These are phyloP conservation scores for Ogataea populi-albae DNA, from an alignment of 805 yeast species.

Conservation along the genomic window DNA sequence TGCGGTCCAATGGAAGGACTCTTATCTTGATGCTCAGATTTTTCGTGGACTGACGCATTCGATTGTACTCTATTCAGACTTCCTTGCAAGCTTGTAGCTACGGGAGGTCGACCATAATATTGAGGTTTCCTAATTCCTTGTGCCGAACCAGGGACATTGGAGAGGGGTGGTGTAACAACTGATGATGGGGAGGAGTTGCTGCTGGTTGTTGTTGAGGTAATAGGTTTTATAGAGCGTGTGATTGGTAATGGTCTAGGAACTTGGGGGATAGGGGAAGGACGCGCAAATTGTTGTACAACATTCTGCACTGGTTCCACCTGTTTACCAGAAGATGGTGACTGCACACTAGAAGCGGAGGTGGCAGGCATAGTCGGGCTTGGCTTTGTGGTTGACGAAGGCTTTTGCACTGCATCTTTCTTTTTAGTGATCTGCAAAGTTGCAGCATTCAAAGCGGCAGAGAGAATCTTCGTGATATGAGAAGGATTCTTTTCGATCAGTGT, in stretches of 20 bases:
- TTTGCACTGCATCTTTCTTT: conserved; percentile 36
- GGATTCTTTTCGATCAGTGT: conserved; percentile 80
- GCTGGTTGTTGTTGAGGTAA: conserved; percentile 10
- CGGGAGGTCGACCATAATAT: conserved; percentile 25
- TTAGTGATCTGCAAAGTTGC: conserved; percentile 63
- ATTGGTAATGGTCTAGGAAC: conserved; percentile 16
- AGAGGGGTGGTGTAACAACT: conserved; percentile 15
- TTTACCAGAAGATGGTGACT: conserved; percentile 1
- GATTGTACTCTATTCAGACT: background rate
- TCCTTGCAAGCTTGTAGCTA: conserved; percentile 5
- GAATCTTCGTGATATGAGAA: conserved; percentile 70
- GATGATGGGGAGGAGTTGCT: conserved; percentile 3
- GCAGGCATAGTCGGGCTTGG: conserved; percentile 18
- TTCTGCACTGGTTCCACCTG: too few relatives aligned
- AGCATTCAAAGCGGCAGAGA: conserved; percentile 78
- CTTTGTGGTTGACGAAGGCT: conserved; percentile 6
- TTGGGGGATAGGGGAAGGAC: conserved; percentile 9
- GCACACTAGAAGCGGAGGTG: conserved; percentile 26
- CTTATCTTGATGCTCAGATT: too few relatives aligned
- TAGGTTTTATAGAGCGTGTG: conserved; percentile 18
- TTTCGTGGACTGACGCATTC: too few relatives aligned
- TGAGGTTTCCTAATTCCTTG: conserved; percentile 26
- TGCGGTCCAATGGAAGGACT: too few relatives aligned
- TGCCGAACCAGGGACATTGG: conserved; percentile 19
- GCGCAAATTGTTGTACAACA: conserved; percentile 13